A percentile compares a stretch with the other conserved stretches of the same genome.
Conservation (phyloP, 192 early-diverging fungal genomes). For the Coemansia sp. region DNA sequence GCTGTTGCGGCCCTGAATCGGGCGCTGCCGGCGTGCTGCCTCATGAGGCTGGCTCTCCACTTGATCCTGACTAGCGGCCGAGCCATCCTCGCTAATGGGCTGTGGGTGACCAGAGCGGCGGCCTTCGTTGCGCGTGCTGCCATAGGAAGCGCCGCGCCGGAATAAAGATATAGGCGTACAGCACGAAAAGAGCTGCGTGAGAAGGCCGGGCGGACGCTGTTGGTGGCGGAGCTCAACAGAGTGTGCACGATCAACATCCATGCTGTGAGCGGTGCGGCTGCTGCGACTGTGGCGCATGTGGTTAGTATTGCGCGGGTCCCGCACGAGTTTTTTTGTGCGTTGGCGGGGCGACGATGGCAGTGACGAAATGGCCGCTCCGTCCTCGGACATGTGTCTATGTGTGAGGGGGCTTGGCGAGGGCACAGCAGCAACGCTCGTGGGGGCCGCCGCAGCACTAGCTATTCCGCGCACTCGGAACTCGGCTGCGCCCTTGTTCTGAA, state of each 20-base stretch:
- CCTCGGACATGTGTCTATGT: slow-evolving; percentile 34
- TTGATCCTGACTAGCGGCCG: slow-evolving; percentile 5
- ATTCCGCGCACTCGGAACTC: slow-evolving; percentile 40
- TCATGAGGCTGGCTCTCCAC: slow-evolving; percentile 3
- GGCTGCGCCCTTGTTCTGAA: slow-evolving; percentile 33
- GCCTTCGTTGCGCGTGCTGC: slow-evolving; percentile 43
- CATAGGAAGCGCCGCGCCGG: slow-evolving; percentile 43
- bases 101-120: slow-evolving; percentile 11
- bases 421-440: slow-evolving; percentile 18
- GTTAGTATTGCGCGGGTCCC: slow-evolving; percentile 46
- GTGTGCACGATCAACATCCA: slow-evolving; percentile 47
- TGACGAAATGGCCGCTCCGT: slow-evolving; percentile 16
- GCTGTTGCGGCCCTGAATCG: slow-evolving; percentile 15
- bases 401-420: slow-evolving; percentile 8
- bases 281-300: slow-evolving; percentile 35
- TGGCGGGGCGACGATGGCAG: slow-evolving; percentile 15
- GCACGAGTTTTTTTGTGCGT: slow-evolving; percentile 49
- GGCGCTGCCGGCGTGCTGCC: slow-evolving; percentile 9
- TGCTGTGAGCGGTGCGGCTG: slow-evolving; percentile 42
- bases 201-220: slow-evolving; percentile 22
- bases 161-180: slow-evolving; percentile 51
- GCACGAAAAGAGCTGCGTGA: slow-evolving; percentile 47
- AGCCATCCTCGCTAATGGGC: slow-evolving; percentile 11
- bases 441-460: slow-evolving; percentile 13
- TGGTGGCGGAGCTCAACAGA: slow-evolving; percentile 17